These are phyloP conservation scores for Centrapalus pauciflorus DNA, from an alignment of 129 eudicot species.

Conservation along the genomic window DNA sequence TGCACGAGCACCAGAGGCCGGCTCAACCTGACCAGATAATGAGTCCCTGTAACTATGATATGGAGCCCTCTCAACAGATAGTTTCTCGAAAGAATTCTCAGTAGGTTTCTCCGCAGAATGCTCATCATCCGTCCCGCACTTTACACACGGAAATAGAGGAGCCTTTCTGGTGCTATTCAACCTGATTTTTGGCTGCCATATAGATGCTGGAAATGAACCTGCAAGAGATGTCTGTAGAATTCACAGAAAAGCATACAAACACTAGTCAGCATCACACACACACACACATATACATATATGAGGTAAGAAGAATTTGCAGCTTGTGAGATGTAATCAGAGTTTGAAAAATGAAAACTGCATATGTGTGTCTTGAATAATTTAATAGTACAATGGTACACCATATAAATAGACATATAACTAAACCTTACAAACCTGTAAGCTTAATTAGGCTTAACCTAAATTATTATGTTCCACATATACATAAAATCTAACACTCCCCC, in stretches of 20 bases:
- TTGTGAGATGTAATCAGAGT: too few relatives aligned
- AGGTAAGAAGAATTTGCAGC: background rate
- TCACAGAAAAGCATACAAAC: slow-evolving; percentile 18
- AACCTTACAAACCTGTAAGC: too few relatives aligned
- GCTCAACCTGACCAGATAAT: slow-evolving; percentile 81
- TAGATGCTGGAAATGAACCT: slow-evolving; percentile 41
- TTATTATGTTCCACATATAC: too few relatives aligned
- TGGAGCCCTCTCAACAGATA: slow-evolving; percentile 75
- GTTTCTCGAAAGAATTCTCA: slow-evolving; percentile 36
- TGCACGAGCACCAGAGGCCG: slow-evolving; percentile 98
- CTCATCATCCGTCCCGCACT: slow-evolving; percentile 50
- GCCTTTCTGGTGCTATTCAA: slow-evolving; percentile 26
- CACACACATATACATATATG: too few relatives aligned
- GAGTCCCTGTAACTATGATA: slow-evolving; percentile 91
- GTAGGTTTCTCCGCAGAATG: slow-evolving; percentile 38
- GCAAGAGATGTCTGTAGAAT: slow-evolving; percentile 41
- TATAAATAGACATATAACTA: too few relatives aligned
- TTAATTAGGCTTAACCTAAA: too few relatives aligned
- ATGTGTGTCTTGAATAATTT: too few relatives aligned
- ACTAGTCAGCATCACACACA: background rate
- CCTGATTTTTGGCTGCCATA: slow-evolving; percentile 39
- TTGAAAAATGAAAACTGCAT: too few relatives aligned
- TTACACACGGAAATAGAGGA: slow-evolving; percentile 45
- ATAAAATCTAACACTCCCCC: too few relatives aligned
- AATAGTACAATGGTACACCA: too few relatives aligned